These are phyloP conservation scores for Inga leiocalycina DNA, from an alignment of 306 rosid species.

Conservation along the genomic window DNA sequence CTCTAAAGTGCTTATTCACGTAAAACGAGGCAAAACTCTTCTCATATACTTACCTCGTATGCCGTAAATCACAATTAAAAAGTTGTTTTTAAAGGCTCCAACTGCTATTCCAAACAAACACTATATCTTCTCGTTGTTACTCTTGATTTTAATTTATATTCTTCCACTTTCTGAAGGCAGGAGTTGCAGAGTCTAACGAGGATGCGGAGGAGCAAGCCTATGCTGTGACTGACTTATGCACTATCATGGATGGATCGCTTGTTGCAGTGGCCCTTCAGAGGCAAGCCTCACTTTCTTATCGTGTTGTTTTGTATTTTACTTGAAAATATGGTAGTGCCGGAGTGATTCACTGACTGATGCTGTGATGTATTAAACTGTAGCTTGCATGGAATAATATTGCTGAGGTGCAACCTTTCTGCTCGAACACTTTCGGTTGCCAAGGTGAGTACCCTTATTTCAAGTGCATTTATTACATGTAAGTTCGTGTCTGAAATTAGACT, in stretches of 20 bases:
- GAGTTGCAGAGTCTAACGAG: constrained; percentile 63
- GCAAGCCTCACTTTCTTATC: constrained; percentile 44
- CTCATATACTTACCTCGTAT: too few species aligned
- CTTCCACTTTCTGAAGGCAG: constrained; percentile 67
- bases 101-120: too few species aligned
- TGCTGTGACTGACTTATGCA: constrained; percentile 73
- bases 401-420: constrained; percentile 63
- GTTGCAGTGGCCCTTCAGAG: constrained; percentile 91
- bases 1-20: too few species aligned
- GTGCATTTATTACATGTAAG: not conserved
- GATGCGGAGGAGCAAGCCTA: constrained; percentile 55
- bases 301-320: constrained; percentile 10
- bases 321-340: constrained; percentile 2
- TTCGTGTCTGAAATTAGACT: constrained; percentile 25
- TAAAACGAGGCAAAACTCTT: too few species aligned
- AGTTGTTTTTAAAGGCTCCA: too few species aligned
- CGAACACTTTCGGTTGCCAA: constrained; percentile 59
- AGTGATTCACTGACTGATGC: constrained; percentile 25
- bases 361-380: constrained; percentile 46
- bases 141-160: constrained; percentile 34
- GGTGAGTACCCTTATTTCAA: constrained; percentile 48
- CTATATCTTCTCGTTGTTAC: not conserved
- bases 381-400: constrained; percentile 77
- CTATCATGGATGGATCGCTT: constrained; percentile 56
- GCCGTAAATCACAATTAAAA: too few species aligned